Evolutionary conservation across 345 rosid genomes (phyloP).

Genomic region (Dipteronia sinensis): DNA sequence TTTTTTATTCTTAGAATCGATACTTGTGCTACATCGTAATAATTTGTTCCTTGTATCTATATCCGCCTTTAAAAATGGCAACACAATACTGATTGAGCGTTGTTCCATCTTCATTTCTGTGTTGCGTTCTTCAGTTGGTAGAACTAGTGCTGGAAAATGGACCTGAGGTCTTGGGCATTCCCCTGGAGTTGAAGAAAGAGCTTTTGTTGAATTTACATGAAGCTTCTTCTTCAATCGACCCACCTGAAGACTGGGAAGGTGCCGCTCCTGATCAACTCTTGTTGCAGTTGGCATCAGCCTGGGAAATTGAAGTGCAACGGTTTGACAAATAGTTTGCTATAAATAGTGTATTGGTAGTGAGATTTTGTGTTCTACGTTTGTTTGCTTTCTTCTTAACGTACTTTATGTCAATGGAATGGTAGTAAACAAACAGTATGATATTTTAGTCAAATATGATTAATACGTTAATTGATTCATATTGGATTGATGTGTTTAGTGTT

Average conservation of each 20-base stretch:
- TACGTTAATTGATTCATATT: neutral
- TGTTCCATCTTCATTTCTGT: conserved; percentile 2
- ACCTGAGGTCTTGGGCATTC: conserved; percentile 62
- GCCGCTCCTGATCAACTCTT: conserved; percentile 72
- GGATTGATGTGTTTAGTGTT: neutral
- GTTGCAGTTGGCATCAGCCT: conserved; percentile 84
- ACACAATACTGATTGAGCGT: neutral
- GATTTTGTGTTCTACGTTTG: conserved; percentile 10
- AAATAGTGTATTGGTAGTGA: neutral
- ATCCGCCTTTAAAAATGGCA: neutral
- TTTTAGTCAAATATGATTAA: neutral
- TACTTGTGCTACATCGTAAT: too few relatives aligned
- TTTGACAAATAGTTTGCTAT: conserved; percentile 49
- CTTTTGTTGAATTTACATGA: conserved; percentile 77
- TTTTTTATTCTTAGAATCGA: neutral
- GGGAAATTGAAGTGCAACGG: conserved; percentile 83
- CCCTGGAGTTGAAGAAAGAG: conserved; percentile 84
- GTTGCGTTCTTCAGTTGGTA: conserved; percentile 51
- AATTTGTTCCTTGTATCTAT: neutral
- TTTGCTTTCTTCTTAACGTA: neutral
- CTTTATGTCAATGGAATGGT: neutral
- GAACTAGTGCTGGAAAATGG: conserved; percentile 85
- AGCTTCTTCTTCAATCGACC: conserved; percentile 66
- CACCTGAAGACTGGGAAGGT: conserved; percentile 98
- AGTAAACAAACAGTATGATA: neutral